Conservation (phyloP, 805 yeast species). For the Candida ulmi region DNA sequence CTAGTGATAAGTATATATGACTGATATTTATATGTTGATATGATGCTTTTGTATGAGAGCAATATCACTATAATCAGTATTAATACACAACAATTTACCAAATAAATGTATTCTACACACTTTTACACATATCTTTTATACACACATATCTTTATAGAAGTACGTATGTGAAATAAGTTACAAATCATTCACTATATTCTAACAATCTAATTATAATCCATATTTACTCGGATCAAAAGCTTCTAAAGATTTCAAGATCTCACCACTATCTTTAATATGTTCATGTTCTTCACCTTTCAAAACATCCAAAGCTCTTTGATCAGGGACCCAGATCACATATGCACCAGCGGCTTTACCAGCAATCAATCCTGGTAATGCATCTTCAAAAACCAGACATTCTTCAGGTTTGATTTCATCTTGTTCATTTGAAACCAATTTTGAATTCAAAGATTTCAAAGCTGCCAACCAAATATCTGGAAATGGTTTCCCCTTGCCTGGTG, state of each 20-base stretch:
- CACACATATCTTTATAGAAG: background rate
- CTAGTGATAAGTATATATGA: no score
- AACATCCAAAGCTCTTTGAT: slow-evolving; percentile 58
- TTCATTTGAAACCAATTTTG: slow-evolving; percentile 32
- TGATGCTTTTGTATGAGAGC: no score
- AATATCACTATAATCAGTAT: no score
- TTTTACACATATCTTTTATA: no score
- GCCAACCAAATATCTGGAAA: slow-evolving; percentile 87
- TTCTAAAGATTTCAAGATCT: slow-evolving; percentile 43
- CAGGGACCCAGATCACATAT: slow-evolving; percentile 93
- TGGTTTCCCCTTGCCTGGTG: slow-evolving; percentile 88
- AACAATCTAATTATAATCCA: slow-evolving; percentile 27
- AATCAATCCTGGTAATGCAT: slow-evolving; percentile 86
- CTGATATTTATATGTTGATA: no score
- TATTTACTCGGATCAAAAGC: slow-evolving; percentile 47
- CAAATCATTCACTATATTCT: no score
- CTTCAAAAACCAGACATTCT: slow-evolving; percentile 90
- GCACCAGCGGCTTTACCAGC: slow-evolving; percentile 84
- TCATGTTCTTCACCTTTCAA: slow-evolving; percentile 45
- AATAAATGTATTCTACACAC: no score
- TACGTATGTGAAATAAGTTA: background rate
- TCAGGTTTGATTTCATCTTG: slow-evolving; percentile 49
- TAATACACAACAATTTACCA: no score
- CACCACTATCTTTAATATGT: slow-evolving; percentile 53
- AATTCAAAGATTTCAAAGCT: slow-evolving; percentile 70